Conservation (phyloP, 176 grass and related monocot species). For the Oryza nivara region DNA sequence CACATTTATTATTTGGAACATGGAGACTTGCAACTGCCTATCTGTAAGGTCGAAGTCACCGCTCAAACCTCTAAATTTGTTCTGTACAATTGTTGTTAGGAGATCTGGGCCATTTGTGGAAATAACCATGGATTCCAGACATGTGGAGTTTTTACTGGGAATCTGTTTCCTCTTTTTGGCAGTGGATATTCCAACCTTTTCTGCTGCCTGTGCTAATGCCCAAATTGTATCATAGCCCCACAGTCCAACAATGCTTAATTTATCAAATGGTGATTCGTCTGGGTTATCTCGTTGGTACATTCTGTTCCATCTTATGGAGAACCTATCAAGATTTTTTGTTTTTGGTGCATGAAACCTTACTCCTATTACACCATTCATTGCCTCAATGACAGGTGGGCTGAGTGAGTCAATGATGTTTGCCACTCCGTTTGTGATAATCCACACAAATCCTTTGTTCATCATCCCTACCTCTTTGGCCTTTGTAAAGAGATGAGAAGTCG, state of each 20-base stretch:
- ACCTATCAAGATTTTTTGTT: slow-evolving; percentile 26
- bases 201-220: slow-evolving; percentile 53
- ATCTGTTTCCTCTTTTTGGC: background rate
- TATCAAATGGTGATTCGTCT: slow-evolving; percentile 21
- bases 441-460: slow-evolving; percentile 58
- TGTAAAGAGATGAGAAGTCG: slow-evolving; percentile 41
- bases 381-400: background rate
- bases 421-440: slow-evolving; percentile 58
- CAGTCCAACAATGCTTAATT: slow-evolving; percentile 33
- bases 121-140: background rate
- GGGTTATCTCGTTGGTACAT: slow-evolving; percentile 43
- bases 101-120: slow-evolving; percentile 41
- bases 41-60: slow-evolving; percentile 45
- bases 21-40: slow-evolving; percentile 30
- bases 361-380: slow-evolving; percentile 60
- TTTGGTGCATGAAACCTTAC: slow-evolving; percentile 35
- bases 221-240: slow-evolving; percentile 56
- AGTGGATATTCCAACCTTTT: slow-evolving; percentile 23
- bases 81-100: slow-evolving; percentile 22
- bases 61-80: slow-evolving; percentile 46
- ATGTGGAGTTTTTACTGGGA: slow-evolving; percentile 26
- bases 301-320: slow-evolving; percentile 50
- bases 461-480: slow-evolving; percentile 45
- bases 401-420: slow-evolving; percentile 45
- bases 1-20: slow-evolving; percentile 56